These are phyloP conservation scores for Aspergillus aculeatus DNA, from an alignment of 2,329 filamentous ascomycete genomes.

Conservation along the genomic window DNA sequence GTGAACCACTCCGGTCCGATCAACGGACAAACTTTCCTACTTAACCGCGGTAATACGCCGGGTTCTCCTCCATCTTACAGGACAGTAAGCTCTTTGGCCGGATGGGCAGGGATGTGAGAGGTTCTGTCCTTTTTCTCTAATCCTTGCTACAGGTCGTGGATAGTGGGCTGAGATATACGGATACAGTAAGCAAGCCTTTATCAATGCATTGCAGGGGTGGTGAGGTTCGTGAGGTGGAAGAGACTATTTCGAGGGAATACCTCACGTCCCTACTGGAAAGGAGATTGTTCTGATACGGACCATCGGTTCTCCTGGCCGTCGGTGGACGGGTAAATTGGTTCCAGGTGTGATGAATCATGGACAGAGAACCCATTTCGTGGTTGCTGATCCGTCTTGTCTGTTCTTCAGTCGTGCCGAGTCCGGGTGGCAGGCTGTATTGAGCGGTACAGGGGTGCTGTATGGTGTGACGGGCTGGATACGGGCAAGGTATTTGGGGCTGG, in stretches of 20 bases:
- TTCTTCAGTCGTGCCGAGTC: background rate
- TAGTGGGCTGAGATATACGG: background rate
- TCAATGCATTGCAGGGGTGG: too few species aligned
- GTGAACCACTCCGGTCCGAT: background rate
- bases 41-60: background rate
- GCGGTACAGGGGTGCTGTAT: background rate
- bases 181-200: background rate
- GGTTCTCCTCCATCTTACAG: background rate
- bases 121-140: background rate
- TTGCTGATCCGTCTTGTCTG: background rate
- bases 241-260: too few species aligned
- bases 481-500: background rate
- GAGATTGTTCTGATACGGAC: background rate
- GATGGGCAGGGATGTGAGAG: background rate
- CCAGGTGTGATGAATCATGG: background rate
- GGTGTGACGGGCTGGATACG: background rate
- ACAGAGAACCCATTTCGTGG: background rate
- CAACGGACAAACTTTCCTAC: background rate
- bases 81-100: too few species aligned
- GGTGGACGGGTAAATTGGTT: background rate
- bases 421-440: background rate
- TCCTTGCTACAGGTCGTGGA: background rate
- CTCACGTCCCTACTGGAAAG: background rate
- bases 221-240: too few species aligned
- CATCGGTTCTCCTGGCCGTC: background rate